Conservation (phyloP, 257 asterid species). For the Dorcoceras hygrometricum region DNA sequence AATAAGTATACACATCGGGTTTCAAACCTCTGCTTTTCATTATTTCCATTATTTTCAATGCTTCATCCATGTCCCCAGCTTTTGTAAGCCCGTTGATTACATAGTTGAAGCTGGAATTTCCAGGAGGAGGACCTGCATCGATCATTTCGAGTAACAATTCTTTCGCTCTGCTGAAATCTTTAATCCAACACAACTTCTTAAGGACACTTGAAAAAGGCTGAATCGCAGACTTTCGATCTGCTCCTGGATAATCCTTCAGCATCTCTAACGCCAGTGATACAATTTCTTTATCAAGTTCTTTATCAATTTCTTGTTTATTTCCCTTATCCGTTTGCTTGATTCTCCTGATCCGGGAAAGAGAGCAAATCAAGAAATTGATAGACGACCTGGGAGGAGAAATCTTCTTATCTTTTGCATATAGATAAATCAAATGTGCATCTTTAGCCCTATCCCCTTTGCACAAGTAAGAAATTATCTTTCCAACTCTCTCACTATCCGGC, state of each 20-base stretch:
- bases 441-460: slow-evolving; percentile 64
- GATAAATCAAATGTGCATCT: slow-evolving; percentile 73
- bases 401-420: slow-evolving; percentile 61
- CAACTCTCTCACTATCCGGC: slow-evolving; percentile 57
- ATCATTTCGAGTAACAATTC: slow-evolving; percentile 63
- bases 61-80: slow-evolving; percentile 59
- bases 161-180: slow-evolving; percentile 61
- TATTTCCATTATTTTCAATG: slow-evolving; percentile 40
- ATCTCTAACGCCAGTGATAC: slow-evolving; percentile 56
- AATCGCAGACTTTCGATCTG: slow-evolving; percentile 48
- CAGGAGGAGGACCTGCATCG: slow-evolving; percentile 78
- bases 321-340: slow-evolving; percentile 32
- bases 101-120: slow-evolving; percentile 56
- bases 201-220: slow-evolving; percentile 59
- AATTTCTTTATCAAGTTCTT: slow-evolving; percentile 44
- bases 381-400: slow-evolving; percentile 43
- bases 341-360: slow-evolving; percentile 43
- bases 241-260: slow-evolving; percentile 48
- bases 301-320: slow-evolving; percentile 27
- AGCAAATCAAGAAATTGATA: slow-evolving; percentile 45
- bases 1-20: slow-evolving; percentile 77
- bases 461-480: slow-evolving; percentile 57
- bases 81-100: slow-evolving; percentile 68
- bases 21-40: slow-evolving; percentile 79
- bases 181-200: slow-evolving; percentile 64